phyloP scores from a whole-genome alignment of 2,329 filamentous ascomycete genomes.

The Colletotrichum falcatum region DNA sequence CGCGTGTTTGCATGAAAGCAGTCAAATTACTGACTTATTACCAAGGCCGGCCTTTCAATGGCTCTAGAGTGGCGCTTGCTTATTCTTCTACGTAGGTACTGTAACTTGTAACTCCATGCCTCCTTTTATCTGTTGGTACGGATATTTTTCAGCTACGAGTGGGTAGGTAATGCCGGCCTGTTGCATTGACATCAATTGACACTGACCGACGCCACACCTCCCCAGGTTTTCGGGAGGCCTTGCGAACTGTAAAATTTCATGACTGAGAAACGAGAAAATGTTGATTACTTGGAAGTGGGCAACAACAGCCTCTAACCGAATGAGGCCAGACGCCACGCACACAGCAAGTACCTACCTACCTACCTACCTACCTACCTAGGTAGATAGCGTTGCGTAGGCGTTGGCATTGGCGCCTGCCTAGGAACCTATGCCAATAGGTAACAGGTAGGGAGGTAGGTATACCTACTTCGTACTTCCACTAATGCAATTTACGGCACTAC shows the following conservation, averaged over 20 bases:
- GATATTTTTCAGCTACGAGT: too few species aligned
- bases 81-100: background rate
- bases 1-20: conserved; percentile 17
- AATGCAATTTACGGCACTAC: background rate
- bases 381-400: too few species aligned
- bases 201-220: background rate
- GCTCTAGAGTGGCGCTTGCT: conserved; percentile 9
- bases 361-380: background rate
- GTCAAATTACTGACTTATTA: conserved; percentile 20
- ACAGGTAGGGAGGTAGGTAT: background rate
- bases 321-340: background rate
- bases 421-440: too few species aligned
- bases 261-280: background rate
- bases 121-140: conserved; percentile 2
- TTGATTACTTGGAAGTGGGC: background rate
- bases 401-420: too few species aligned
- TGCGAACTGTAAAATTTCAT: background rate
- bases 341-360: too few species aligned
- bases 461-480: background rate
- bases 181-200: conserved; percentile 3
- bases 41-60: background rate
- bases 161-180: too few species aligned
- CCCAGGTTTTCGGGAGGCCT: background rate
- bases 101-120: too few species aligned
- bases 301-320: background rate